Base-by-base conservation (phyloP, 202 grass and related monocot species). In the Bolboschoenoplectus hybrid region DNA sequence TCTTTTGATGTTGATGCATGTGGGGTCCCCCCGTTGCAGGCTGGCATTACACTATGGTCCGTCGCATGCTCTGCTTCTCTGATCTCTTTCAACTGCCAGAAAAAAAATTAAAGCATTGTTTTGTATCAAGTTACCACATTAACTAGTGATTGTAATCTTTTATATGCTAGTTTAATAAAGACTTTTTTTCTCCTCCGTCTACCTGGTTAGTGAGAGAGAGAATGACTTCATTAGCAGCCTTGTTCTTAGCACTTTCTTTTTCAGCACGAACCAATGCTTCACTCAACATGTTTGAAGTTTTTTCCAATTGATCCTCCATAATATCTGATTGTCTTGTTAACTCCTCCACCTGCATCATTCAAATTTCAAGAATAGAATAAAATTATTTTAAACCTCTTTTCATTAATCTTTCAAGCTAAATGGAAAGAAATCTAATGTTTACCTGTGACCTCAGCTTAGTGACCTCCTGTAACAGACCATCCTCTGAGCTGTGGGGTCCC, bases 201-300 rank as follows among this genome's bases (percentile, higher is more conserved):
- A 93, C 93, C 77, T 95, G 89, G 41, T 87, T 61, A 40, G 81
- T 85, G 70, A 93, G 93, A 71, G 89, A 85, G 57, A 61, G 70
- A 75, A 95, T 95, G 39, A 93, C 89, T 90, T 95, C 89, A 62
- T 88, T 87, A 58, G 91, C 91, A 87, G 91, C 87, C 73, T 90
- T 93, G 86, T 90, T 91, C 70, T 93, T 95, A 6, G 71, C 74
- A 51, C 68, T 93, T 89, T 95, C 84, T 85, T 87, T 89, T 69
- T 79, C 69, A 75, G 81, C 89, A 44, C 63, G 80, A 67, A 79
- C 63, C 64, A 55, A 86, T 58, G 87, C 83, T 53, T 88, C 93
- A 81, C 56, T 88, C 81, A 95, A 87, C 75, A 84, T 81, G 78
- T 83, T 86, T 74, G 81, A 88, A 84, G 87, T 84, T 85, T 80